Evolutionary conservation across 345 rosid species (phyloP).

Genomic region (Aquilaria yunnanensis): DNA sequence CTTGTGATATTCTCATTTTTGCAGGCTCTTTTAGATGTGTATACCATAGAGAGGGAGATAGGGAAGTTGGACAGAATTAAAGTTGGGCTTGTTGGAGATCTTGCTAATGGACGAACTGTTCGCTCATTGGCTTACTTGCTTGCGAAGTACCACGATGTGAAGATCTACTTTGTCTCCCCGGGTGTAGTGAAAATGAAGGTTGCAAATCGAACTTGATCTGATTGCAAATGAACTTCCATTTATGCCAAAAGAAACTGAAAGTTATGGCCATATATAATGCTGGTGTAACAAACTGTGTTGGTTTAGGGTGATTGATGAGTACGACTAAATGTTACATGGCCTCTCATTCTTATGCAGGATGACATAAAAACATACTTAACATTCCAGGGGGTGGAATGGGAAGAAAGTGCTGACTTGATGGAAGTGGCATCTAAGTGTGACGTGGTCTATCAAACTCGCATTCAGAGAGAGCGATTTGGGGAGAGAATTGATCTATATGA

Average conservation of each 20-base stretch:
- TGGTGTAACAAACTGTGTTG: too few species aligned
- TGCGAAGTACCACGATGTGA: slow-evolving; percentile 74
- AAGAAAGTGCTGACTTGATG: slow-evolving; percentile 73
- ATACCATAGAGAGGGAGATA: slow-evolving; percentile 82
- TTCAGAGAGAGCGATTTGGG: slow-evolving; percentile 86
- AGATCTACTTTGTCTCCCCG: slow-evolving; percentile 86
- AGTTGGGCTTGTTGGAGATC: slow-evolving; percentile 95
- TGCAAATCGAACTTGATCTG: not conserved
- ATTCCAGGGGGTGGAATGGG: slow-evolving; percentile 69
- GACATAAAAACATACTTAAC: slow-evolving; percentile 88
- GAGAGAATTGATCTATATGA: slow-evolving; percentile 82
- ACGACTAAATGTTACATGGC: not conserved
- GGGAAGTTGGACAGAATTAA: slow-evolving; percentile 83
- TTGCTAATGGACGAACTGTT: slow-evolving; percentile 94
- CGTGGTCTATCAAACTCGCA: slow-evolving; percentile 87
- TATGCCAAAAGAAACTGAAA: too few species aligned
- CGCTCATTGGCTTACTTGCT: slow-evolving; percentile 93
- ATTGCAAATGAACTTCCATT: too few species aligned
- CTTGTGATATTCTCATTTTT: not conserved
- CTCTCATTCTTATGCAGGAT: slow-evolving; percentile 38
- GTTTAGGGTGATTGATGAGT: not conserved
- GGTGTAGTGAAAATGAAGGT: slow-evolving; percentile 98
- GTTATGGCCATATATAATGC: too few species aligned
- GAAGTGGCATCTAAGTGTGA: slow-evolving; percentile 90
- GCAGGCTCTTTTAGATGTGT: slow-evolving; percentile 90